phyloP scores from a whole-genome alignment of 805 yeast genomes.

The Priceomyces fermenticarens region DNA sequence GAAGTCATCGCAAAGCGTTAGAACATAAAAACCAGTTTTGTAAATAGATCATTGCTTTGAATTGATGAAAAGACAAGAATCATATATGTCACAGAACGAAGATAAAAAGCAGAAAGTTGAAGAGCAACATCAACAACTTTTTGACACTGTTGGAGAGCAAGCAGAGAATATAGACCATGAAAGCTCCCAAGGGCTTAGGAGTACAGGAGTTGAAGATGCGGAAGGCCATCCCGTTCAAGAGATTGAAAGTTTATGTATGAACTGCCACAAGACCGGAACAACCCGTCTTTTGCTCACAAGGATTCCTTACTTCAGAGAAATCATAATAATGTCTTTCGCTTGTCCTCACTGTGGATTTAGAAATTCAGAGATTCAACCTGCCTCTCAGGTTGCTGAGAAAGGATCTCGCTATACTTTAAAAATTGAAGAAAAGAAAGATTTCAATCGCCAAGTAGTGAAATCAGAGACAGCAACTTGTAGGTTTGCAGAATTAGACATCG shows the following conservation, averaged over 20 bases:
- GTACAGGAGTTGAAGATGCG: constrained; percentile 78
- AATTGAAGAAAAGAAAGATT: constrained; percentile 66
- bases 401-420: constrained; percentile 73
- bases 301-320: constrained; percentile 89
- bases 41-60: background rate
- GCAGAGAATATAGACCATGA: constrained; percentile 26
- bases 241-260: constrained; percentile 93
- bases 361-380: constrained; percentile 95
- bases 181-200: constrained; percentile 32
- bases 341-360: constrained; percentile 94
- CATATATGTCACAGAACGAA: constrained; percentile 5
- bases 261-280: constrained; percentile 81
- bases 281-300: constrained; percentile 82
- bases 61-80: constrained; percentile 19
- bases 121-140: constrained; percentile 15
- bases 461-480: constrained; percentile 80
- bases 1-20: no score
- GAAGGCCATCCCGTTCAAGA: constrained; percentile 95
- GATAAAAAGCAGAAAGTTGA: constrained; percentile 8
- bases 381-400: constrained; percentile 84
- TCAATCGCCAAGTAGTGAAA: constrained; percentile 88
- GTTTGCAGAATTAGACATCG: constrained; percentile 83
- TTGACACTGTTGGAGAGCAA: constrained; percentile 39
- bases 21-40: no score
- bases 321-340: constrained; percentile 89